phyloP scores from a whole-genome alignment of 257 asterid genomes.

The Rhazya stricta region DNA sequence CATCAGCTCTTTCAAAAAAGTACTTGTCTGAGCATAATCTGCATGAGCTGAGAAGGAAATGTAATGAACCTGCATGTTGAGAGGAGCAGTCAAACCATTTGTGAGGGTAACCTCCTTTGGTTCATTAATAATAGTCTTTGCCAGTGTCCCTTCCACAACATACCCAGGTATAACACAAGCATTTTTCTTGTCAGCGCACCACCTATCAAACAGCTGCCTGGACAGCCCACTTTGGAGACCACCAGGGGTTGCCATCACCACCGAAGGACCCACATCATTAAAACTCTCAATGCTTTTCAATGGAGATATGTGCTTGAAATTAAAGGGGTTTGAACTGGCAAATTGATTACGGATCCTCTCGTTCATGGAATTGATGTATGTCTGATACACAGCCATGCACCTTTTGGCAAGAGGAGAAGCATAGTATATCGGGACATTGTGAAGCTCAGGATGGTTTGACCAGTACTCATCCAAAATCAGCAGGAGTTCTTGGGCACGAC shows the following conservation, averaged over 20 bases:
- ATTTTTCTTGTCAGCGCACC: slow-evolving; percentile 88
- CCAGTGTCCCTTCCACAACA: slow-evolving; percentile 81
- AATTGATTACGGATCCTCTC: slow-evolving; percentile 78
- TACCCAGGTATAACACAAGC: slow-evolving; percentile 89
- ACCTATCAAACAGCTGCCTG: slow-evolving; percentile 86
- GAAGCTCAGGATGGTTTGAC: slow-evolving; percentile 87
- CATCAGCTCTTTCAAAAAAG: slow-evolving; percentile 85
- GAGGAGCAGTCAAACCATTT: slow-evolving; percentile 84
- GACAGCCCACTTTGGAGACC: slow-evolving; percentile 94
- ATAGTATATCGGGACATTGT: slow-evolving; percentile 76
- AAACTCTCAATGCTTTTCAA: slow-evolving; percentile 76
- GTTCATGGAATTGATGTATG: slow-evolving; percentile 90
- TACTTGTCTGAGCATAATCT: slow-evolving; percentile 86
- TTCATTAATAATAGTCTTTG: slow-evolving; percentile 80
- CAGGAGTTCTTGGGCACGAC: slow-evolving; percentile 96
- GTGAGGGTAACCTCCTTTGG: slow-evolving; percentile 92
- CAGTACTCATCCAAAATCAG: slow-evolving; percentile 91
- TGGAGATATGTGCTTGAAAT: slow-evolving; percentile 84
- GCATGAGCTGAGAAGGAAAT: slow-evolving; percentile 98
- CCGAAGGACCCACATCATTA: slow-evolving; percentile 82
- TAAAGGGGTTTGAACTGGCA: slow-evolving; percentile 73
- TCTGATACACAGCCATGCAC: slow-evolving; percentile 94
- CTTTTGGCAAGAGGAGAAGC: slow-evolving; percentile 97
- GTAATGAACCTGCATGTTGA: slow-evolving; percentile 83
- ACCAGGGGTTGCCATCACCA: slow-evolving; percentile 96